Percentiles rank a stretch among this genome's conserved stretches.
Evolutionary conservation across 2,329 filamentous ascomycete species (phyloP).

Genomic region (Diaporthe aspalathi): DNA sequence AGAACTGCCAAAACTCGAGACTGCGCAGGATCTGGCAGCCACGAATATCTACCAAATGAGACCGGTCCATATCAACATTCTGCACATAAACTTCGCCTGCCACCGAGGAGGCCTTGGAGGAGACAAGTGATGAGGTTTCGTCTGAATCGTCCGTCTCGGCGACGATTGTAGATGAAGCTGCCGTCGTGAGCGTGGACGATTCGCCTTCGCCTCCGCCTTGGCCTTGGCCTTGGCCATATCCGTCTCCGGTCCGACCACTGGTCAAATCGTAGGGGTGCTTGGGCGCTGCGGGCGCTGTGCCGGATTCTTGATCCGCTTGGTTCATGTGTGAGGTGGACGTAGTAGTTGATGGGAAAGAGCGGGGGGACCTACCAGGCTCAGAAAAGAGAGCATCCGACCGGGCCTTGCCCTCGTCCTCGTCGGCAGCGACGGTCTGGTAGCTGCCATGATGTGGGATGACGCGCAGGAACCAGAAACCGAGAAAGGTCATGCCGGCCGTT

Average conservation of each 20-base stretch:
- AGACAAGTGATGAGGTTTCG: slow-evolving; percentile 86
- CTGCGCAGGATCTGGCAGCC: slow-evolving; percentile 79
- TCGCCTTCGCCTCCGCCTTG: no score
- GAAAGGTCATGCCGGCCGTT: slow-evolving; percentile 79
- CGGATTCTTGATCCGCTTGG: slow-evolving; percentile 41
- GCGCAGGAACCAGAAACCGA: slow-evolving; percentile 86
- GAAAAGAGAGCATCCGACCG: slow-evolving; percentile 56
- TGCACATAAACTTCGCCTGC: slow-evolving; percentile 63
- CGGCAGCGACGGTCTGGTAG: slow-evolving; percentile 67
- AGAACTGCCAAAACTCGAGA: slow-evolving; percentile 91
- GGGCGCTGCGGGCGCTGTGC: slow-evolving; percentile 13
- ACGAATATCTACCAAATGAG: slow-evolving; percentile 89
- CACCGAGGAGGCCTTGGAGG: slow-evolving; percentile 70
- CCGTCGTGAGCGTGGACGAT: slow-evolving; percentile 40
- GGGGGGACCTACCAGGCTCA: slow-evolving; percentile 54
- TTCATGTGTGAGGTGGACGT: slow-evolving; percentile 44
- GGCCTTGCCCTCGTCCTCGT: slow-evolving; percentile 44
- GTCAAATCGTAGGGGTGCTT: slow-evolving; percentile 33
- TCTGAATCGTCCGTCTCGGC: slow-evolving; percentile 61
- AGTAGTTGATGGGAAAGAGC: slow-evolving; percentile 51
- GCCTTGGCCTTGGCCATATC: background rate
- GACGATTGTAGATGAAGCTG: slow-evolving; percentile 40
- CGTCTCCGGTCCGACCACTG: slow-evolving; percentile 37
- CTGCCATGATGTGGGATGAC: slow-evolving; percentile 70
- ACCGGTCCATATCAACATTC: slow-evolving; percentile 77